Conservation (phyloP, 2,329 filamentous ascomycete genomes). For the Pestalotiopsis sp. region DNA sequence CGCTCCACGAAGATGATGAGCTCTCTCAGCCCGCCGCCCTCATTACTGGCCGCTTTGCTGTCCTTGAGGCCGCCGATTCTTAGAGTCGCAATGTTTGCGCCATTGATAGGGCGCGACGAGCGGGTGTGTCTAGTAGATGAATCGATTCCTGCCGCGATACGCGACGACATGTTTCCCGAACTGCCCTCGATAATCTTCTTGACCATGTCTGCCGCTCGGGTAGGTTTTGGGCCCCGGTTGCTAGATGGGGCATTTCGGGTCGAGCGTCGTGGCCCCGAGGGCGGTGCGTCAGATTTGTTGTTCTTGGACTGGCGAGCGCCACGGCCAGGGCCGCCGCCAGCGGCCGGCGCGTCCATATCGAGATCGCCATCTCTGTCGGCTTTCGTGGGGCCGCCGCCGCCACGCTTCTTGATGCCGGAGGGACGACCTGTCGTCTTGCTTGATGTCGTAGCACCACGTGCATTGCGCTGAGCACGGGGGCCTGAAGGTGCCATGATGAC, state of each 20-base stretch:
- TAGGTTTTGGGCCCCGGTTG: constrained; percentile 26
- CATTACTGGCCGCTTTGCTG: constrained; percentile 69
- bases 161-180: constrained; percentile 33
- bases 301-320: constrained; percentile 28
- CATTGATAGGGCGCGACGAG: constrained; percentile 20
- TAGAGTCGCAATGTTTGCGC: constrained; percentile 38
- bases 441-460: constrained; percentile 16
- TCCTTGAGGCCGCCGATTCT: constrained; percentile 65
- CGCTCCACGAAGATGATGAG: constrained; percentile 72
- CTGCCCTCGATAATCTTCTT: constrained; percentile 44
- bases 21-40: constrained; percentile 67
- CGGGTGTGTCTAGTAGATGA: constrained; percentile 25
- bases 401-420: constrained; percentile 55
- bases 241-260: constrained; percentile 19
- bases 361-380: constrained; percentile 61
- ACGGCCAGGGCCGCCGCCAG: constrained; percentile 31
- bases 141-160: constrained; percentile 35
- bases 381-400: constrained; percentile 35
- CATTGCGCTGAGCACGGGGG: constrained; percentile 22
- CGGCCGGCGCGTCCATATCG: constrained; percentile 53
- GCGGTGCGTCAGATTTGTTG: constrained; percentile 20
- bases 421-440: constrained; percentile 34
- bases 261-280: constrained; percentile 19
- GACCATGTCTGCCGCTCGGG: constrained; percentile 44
- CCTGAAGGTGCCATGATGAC: constrained; percentile 22